A percentile compares a stretch with the other conserved stretches of the same genome.
phyloP scores from a whole-genome alignment of 192 early-diverging fungal species.

The Piromyces finnis region DNA sequence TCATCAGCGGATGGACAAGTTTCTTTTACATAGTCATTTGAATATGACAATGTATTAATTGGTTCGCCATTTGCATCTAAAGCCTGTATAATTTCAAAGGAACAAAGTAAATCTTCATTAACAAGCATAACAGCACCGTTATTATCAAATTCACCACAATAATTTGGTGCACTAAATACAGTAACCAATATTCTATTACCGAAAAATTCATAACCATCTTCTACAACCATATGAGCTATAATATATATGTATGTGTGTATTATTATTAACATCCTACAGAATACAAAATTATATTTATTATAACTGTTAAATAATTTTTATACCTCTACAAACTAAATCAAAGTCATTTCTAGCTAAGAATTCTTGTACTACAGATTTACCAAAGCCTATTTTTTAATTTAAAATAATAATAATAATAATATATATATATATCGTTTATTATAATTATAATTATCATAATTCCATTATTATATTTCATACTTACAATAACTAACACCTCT shows the following conservation, averaged over 20 bases:
- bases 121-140: conserved; percentile 82
- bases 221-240: conserved; percentile 89
- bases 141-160: conserved; percentile 93
- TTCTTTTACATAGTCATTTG: neutral
- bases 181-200: conserved; percentile 76
- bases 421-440: neutral
- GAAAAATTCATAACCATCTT: conserved; percentile 97
- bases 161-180: conserved; percentile 88
- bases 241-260: conserved; percentile 9
- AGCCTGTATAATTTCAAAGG: conserved; percentile 31
- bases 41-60: neutral
- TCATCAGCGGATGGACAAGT: neutral
- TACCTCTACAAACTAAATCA: conserved; percentile 46
- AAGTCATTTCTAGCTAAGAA: conserved; percentile 75
- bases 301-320: no score
- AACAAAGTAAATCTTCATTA: conserved; percentile 75
- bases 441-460: no score
- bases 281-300: no score
- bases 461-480: no score
- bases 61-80: neutral
- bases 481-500: conserved; percentile 80
- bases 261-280: no score
- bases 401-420: neutral
- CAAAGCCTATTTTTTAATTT: conserved; percentile 27
- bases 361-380: conserved; percentile 59